Evolutionary conservation across 805 yeast species (phyloP).

Genomic region (Candida saitoana): DNA sequence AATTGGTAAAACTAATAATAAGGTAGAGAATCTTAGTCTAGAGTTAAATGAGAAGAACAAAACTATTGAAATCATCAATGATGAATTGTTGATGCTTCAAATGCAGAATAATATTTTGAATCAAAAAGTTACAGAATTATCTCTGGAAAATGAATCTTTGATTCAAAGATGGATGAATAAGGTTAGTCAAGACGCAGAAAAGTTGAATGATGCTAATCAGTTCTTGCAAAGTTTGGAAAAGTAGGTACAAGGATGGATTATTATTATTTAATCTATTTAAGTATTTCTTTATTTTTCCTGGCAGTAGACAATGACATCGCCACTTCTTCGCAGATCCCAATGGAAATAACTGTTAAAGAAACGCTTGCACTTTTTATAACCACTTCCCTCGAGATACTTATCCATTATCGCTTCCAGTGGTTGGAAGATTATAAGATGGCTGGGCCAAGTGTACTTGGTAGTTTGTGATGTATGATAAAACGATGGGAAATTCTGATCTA

Average conservation of each 20-base stretch:
- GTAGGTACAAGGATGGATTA: neutral
- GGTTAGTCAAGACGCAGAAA: conserved; percentile 53
- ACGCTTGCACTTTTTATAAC: conserved; percentile 46
- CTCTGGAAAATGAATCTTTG: conserved; percentile 46
- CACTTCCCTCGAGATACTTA: conserved; percentile 34
- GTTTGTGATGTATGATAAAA: conserved; percentile 3
- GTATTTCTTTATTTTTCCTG: conserved; percentile 1
- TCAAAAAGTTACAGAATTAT: conserved; percentile 32
- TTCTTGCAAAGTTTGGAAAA: conserved; percentile 3
- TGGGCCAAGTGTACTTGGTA: conserved; percentile 51
- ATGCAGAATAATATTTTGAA: conserved; percentile 53
- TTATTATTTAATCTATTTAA: too few relatives aligned
- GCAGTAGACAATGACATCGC: conserved; percentile 69
- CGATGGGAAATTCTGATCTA: conserved; percentile 51
- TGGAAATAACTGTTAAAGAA: conserved; percentile 78
- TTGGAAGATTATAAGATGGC: conserved; percentile 69
- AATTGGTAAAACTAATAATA: conserved; percentile 15
- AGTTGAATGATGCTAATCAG: conserved; percentile 47
- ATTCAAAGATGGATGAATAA: conserved; percentile 45
- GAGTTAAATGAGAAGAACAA: conserved; percentile 47
- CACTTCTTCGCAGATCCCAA: conserved; percentile 79
- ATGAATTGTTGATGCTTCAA: conserved; percentile 58
- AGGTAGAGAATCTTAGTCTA: conserved; percentile 19
- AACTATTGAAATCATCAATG: conserved; percentile 57
- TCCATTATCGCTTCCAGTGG: conserved; percentile 48